A percentile compares a stretch with the other conserved stretches of the same genome.
phyloP scores from a whole-genome alignment of 1,139 yeast species.

The Candida frijolesensis region DNA sequence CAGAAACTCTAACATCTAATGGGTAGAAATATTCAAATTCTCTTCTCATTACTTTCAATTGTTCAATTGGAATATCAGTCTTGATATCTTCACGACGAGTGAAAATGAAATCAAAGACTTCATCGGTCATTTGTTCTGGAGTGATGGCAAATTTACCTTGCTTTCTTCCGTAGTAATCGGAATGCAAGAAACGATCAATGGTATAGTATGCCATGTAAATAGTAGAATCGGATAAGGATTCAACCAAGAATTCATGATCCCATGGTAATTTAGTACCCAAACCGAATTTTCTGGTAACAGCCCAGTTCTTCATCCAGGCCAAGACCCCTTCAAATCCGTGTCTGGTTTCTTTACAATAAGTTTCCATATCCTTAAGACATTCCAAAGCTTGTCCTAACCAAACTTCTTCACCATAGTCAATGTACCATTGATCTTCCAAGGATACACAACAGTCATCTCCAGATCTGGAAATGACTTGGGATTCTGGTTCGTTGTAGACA shows the following conservation, averaged over 20 bases:
- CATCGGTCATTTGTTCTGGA: slow-evolving; percentile 89
- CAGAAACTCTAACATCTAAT: slow-evolving; percentile 86
- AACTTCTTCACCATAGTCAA: slow-evolving; percentile 92
- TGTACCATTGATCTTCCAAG: slow-evolving; percentile 97
- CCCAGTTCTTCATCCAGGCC: slow-evolving; percentile 99
- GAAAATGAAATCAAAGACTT: slow-evolving; percentile 91
- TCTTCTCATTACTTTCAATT: slow-evolving; percentile 76
- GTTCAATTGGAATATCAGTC: slow-evolving; percentile 65
- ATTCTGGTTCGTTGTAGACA: slow-evolving; percentile 93
- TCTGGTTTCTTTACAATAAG: slow-evolving; percentile 82
- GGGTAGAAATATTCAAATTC: slow-evolving; percentile 97
- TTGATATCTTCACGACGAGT: slow-evolving; percentile 63
- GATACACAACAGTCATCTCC: slow-evolving; percentile 98
- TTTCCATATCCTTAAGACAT: slow-evolving; percentile 75
- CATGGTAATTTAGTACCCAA: slow-evolving; percentile 95
- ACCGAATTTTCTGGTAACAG: slow-evolving; percentile 95
- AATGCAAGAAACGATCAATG: slow-evolving; percentile 80
- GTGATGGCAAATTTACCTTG: slow-evolving; percentile 72
- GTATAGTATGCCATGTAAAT: slow-evolving; percentile 96
- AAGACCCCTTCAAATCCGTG: slow-evolving; percentile 93
- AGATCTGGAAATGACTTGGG: slow-evolving; percentile 84
- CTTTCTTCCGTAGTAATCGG: slow-evolving; percentile 80
- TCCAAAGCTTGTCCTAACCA: slow-evolving; percentile 91
- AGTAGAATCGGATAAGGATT: slow-evolving; percentile 94
- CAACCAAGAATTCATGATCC: slow-evolving; percentile 93